Base-by-base conservation (phyloP, 768 basidiomycete species). In the Pluteus cervinus region DNA sequence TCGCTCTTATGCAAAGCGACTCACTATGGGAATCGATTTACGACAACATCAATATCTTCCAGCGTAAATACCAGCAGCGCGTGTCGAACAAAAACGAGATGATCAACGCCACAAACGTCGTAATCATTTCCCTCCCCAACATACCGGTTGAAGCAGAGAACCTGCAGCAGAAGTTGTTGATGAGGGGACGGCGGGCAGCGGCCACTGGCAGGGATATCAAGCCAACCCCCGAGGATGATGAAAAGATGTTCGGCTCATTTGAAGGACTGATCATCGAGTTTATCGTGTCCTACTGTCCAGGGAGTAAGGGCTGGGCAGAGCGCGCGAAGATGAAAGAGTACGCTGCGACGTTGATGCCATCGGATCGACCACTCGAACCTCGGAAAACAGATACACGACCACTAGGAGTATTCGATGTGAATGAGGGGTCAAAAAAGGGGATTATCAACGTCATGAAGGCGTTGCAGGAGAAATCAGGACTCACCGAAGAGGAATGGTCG, bases 41-140 rank as follows among this genome's bases (percentile, higher is more conserved):
- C 40, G 56, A 62, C 41, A 60, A 62, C 39, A 57, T 60, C 52
- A 62, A 62, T 30, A 47, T 62, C 26, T 60, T 51, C 33, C 39
- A 57, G 1, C 49, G 54, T 17, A 58, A 60, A 42, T 49, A 39
- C 15, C 47, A 59, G 32, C 58, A 61, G 32, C 45, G 51, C 5
- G 7, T 61, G 11, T 49, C 49, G 4, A 61, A 57, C 36, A 37
- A 39, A n/a, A 55, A 61, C 34, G 29, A 40, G 4, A 57, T 58
- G 53, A 55, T 58, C 6, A 47, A 55, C 29, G 50, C 52, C 0
- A 57, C 57, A 0, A 60, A 58, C 35, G n/a, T n/a, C n/a, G n/a
- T n/a, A n/a, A n/a, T n/a, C n/a, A n/a, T n/a, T n/a, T n/a, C n/a
- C n/a, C n/a, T n/a, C n/a, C n/a, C n/a, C n/a, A n/a, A n/a, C n/a